phyloP scores from a whole-genome alignment of 2,329 filamentous ascomycete genomes.

The Beauveria sp. region DNA sequence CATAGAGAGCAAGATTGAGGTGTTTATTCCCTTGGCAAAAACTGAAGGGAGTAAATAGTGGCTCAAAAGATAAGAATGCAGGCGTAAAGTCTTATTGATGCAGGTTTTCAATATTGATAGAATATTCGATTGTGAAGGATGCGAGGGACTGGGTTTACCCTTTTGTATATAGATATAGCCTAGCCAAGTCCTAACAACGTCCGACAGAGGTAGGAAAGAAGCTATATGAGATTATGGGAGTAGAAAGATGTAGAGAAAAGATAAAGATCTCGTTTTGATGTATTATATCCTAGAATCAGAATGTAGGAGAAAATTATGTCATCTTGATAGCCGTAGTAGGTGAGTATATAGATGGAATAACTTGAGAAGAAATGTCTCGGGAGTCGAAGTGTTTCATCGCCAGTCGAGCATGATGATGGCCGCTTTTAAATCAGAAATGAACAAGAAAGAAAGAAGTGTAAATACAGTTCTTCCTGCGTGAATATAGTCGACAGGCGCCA shows the following conservation, averaged over 20 bases:
- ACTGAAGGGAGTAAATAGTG: too few species aligned
- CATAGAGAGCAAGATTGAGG: too few species aligned
- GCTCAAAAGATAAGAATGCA: too few species aligned
- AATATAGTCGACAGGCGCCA: not conserved
- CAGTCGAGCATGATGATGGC: too few species aligned
- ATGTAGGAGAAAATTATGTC: not conserved
- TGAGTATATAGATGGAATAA: not conserved
- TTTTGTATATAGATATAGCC: not conserved
- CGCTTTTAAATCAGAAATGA: not conserved
- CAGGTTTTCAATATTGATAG: too few species aligned
- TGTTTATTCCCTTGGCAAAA: too few species aligned
- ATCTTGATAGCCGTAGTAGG: not conserved
- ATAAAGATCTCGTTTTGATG: not conserved
- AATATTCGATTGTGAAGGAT: not conserved
- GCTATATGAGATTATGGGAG: not conserved
- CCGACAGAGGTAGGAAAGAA: not conserved
- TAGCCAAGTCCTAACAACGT: not conserved
- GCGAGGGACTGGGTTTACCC: conserved; percentile 1
- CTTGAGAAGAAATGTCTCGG: not conserved
- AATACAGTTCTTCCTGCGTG: not conserved
- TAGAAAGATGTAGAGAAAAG: not conserved
- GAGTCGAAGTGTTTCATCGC: not conserved
- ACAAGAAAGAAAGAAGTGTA: not conserved
- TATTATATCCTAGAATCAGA: not conserved
- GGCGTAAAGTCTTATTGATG: too few species aligned